phyloP scores from a whole-genome alignment of 2,329 filamentous ascomycete genomes.

The Mollisia scopiformis region DNA sequence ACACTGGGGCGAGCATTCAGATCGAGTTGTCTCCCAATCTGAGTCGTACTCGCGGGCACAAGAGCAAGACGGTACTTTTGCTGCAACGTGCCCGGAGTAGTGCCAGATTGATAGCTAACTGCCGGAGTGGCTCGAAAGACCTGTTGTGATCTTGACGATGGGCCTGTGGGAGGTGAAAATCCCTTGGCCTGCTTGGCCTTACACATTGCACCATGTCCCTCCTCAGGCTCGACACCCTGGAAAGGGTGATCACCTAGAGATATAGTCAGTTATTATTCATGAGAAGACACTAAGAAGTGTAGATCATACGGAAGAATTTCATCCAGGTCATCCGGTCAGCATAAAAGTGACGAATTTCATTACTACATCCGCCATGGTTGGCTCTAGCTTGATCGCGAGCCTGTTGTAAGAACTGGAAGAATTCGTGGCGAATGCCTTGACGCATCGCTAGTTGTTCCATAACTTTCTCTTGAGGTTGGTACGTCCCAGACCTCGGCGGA shows the following conservation, averaged over 20 bases:
- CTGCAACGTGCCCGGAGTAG: too few relatives aligned
- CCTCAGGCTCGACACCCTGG: not conserved
- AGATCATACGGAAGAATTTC: constrained; percentile 11
- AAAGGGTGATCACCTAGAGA: too few relatives aligned
- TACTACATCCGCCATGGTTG: constrained; percentile 7
- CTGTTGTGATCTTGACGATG: not conserved
- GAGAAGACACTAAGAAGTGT: not conserved
- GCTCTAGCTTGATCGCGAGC: constrained; percentile 16
- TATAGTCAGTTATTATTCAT: too few relatives aligned
- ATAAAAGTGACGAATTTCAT: constrained; percentile 10
- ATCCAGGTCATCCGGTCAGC: constrained; percentile 19
- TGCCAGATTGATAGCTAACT: not conserved
- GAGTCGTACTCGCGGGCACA: too few relatives aligned
- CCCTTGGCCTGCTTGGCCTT: not conserved
- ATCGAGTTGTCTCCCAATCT: too few relatives aligned
- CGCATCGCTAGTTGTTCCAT: constrained; percentile 23
- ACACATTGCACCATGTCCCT: not conserved
- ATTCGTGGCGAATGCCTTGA: constrained; percentile 10
- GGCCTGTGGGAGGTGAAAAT: not conserved
- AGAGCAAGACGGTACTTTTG: too few relatives aligned
- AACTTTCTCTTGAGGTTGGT: constrained; percentile 10
- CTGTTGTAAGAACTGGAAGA: constrained; percentile 26
- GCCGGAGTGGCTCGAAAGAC: not conserved
- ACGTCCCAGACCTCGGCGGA: not conserved
- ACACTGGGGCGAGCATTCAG: not conserved